phyloP scores from a whole-genome alignment of 805 yeast species.

The Yamadazyma phyllophila region DNA sequence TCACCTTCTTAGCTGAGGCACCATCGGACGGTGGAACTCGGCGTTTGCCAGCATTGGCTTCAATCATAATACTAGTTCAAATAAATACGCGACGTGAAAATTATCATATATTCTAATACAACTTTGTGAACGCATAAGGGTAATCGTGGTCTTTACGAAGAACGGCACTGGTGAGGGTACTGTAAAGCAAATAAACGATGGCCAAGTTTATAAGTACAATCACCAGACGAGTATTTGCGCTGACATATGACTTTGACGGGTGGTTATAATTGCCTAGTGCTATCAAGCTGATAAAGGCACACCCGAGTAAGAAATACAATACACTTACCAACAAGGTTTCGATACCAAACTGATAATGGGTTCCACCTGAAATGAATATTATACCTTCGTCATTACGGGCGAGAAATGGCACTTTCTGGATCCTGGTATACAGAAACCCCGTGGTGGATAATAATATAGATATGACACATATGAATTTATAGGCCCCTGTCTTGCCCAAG shows the following conservation, averaged over 20 bases:
- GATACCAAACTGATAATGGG: constrained; percentile 66
- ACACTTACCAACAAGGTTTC: constrained; percentile 56
- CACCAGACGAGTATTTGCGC: constrained; percentile 11
- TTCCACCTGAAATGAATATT: constrained; percentile 62
- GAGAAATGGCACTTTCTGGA: constrained; percentile 61
- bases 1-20: constrained; percentile 2
- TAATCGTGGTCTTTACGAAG: constrained; percentile 47
- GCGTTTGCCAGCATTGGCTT: not conserved
- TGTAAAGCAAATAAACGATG: constrained; percentile 38
- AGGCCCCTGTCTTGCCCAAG: constrained; percentile 16
- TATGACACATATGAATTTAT: constrained; percentile 30
- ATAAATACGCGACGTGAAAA: constrained; percentile 17
- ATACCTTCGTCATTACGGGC: constrained; percentile 51
- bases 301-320: constrained; percentile 49
- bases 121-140: constrained; percentile 40
- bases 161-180: constrained; percentile 44
- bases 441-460: constrained; percentile 48
- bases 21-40: not conserved
- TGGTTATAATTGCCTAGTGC: constrained; percentile 31
- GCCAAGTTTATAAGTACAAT: constrained; percentile 21
- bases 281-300: constrained; percentile 40
- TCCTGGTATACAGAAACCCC: constrained; percentile 64
- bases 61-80: not conserved
- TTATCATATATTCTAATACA: constrained; percentile 12
- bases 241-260: constrained; percentile 18